Evolutionary conservation across 2,329 filamentous ascomycete genomes (phyloP).

Genomic region (Cordyceps militaris): DNA sequence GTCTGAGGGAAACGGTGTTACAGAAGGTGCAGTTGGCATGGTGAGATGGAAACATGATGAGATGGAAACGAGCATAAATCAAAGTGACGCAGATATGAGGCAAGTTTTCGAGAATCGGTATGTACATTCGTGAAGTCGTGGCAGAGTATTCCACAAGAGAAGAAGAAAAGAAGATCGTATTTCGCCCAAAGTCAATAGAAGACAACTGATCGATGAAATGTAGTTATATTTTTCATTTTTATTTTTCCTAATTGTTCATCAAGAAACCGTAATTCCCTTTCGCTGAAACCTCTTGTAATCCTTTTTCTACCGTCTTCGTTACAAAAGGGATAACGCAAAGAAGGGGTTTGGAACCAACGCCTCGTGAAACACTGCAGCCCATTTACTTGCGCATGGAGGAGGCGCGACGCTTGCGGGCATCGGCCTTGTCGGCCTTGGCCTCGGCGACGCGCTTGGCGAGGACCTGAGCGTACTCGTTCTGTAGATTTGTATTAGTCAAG

Average conservation of each 20-base stretch:
- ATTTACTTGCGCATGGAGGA: constrained; percentile 89
- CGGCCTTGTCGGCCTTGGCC: constrained; percentile 88
- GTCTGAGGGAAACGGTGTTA: no score
- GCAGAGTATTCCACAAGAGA: neutral
- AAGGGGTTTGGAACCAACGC: constrained; percentile 16
- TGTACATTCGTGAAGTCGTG: constrained; percentile 16
- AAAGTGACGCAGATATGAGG: no score
- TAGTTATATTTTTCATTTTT: constrained; percentile 9
- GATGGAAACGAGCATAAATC: no score
- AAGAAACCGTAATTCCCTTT: constrained; percentile 15
- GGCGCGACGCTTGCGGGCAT: constrained; percentile 93
- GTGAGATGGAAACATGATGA: neutral
- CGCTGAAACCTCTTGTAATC: constrained; percentile 16
- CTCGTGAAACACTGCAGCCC: constrained; percentile 19
- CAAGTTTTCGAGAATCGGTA: constrained; percentile 29
- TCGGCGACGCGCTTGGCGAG: constrained; percentile 96
- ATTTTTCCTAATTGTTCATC: constrained; percentile 4
- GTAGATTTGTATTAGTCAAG: constrained; percentile 15
- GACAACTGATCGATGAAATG: no score
- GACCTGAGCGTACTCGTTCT: constrained; percentile 96
- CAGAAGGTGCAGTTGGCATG: no score
- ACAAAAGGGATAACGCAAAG: constrained; percentile 8
- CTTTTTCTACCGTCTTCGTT: neutral
- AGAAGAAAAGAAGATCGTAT: neutral
- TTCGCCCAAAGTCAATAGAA: no score